These are phyloP conservation scores for Geotrichum klebahnii DNA, from an alignment of 1,139 yeast species.

Conservation along the genomic window DNA sequence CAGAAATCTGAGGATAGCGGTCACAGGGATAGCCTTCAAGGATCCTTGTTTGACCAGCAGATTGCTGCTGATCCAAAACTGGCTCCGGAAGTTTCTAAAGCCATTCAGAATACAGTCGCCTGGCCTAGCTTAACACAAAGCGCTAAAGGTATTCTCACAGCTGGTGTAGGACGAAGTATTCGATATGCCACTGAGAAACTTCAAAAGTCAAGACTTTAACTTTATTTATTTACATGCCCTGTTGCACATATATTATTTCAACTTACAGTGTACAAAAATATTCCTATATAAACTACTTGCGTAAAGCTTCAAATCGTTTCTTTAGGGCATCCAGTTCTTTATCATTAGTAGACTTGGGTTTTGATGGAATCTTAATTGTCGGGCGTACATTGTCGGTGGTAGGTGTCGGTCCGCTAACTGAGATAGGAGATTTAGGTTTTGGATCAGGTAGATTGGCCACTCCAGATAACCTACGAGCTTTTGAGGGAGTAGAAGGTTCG, in stretches of 20 bases:
- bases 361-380: constrained; percentile 28
- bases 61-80: constrained; percentile 46
- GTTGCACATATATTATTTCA: not conserved
- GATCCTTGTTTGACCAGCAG: constrained; percentile 37
- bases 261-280: too few species aligned
- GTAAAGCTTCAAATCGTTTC: constrained; percentile 53
- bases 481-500: constrained; percentile 24
- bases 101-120: constrained; percentile 58
- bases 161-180: constrained; percentile 70
- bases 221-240: not conserved
- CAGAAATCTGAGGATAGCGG: too few species aligned
- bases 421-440: constrained; percentile 44
- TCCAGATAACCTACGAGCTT: constrained; percentile 27
- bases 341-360: constrained; percentile 25
- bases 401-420: constrained; percentile 46
- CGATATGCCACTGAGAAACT: constrained; percentile 76
- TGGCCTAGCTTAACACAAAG: constrained; percentile 72
- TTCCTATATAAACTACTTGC: too few species aligned
- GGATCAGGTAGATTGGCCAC: constrained; percentile 29
- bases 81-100: constrained; percentile 41
- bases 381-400: constrained; percentile 47
- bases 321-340: constrained; percentile 51
- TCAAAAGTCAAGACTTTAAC: constrained; percentile 33
- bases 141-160: constrained; percentile 77
- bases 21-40: constrained; percentile 10